These are phyloP conservation scores for Botrytis fragariae DNA, from an alignment of 2,329 filamentous ascomycete genomes.

Conservation along the genomic window DNA sequence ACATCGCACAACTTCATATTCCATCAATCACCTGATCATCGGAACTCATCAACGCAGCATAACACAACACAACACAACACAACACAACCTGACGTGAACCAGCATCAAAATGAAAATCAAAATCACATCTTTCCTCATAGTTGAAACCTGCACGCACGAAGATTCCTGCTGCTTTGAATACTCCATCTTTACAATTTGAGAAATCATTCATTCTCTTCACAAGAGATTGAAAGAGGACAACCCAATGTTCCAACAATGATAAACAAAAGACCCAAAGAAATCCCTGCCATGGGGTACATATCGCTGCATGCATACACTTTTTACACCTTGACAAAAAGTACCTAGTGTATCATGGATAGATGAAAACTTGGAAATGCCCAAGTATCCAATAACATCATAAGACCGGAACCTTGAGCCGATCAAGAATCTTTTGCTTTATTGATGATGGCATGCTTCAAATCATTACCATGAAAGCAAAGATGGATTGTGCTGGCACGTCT, in stretches of 20 bases:
- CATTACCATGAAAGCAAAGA: neutral
- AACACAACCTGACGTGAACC: too few species aligned
- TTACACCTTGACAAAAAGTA: neutral
- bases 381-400: neutral
- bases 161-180: fast-evolving
- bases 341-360: neutral
- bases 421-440: neutral
- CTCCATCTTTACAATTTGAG: neutral
- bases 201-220: neutral
- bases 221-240: neutral
- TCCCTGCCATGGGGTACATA: conserved; percentile 8
- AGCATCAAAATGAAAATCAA: neutral
- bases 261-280: neutral
- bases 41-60: neutral
- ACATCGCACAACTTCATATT: neutral
- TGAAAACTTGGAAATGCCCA: neutral
- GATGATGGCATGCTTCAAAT: neutral
- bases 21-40: neutral
- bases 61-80: neutral
- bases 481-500: neutral
- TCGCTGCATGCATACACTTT: conserved; percentile 1
- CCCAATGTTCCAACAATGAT: neutral
- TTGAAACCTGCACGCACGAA: fast-evolving
- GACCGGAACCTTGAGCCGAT: neutral
- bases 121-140: neutral